Base-by-base conservation (phyloP, 495 filamentous ascomycete species). In the Trichoderma virens region DNA sequence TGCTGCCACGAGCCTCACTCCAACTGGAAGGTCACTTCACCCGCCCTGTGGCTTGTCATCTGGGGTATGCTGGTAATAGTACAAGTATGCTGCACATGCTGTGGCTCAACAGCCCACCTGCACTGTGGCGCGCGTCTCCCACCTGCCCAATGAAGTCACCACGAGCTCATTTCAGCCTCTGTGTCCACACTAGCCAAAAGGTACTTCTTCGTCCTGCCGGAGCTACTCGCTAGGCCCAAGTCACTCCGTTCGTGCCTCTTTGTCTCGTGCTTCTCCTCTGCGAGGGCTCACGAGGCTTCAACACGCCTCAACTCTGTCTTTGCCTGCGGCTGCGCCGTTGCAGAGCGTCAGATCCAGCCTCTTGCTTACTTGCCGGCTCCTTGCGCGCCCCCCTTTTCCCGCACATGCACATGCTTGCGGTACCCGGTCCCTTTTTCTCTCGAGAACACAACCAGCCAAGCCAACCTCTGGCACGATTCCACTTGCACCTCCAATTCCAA, bases 61-160 rank as follows among this genome's bases (percentile, higher is more conserved):
- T 35, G 34, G 34, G 34, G 34, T 35, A 35, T n/a, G 34, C 34
- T 35, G 34, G n/a, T n/a, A n/a, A n/a, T n/a, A n/a, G n/a, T n/a
- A n/a, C 34, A 35, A 35, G 34, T 35, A n/a, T n/a, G n/a, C 34
- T 1, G 34, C 34, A 35, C 34, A 6, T 35, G 34, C 34, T 35
- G 34, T 35, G 34, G 34, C 34, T 35, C 0, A 43, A 16, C 20
- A 13, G 5, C 45, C 51, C 23, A 27, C 20, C 25, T 30, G 20
- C 27, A n/a, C 51, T 28, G 23, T 56, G 23, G 23, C 51, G 23
- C 23, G 23, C 25, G 9, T 7, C 47, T 27, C 23, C 3, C 51
- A 56, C 51, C 51, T 56, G 51, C 51, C 51, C 51, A 56, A 56
- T 56, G 51, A 56, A 56, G 51, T 56, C 51, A 56, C 51, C 51